phyloP scores from a whole-genome alignment of 2,329 filamentous ascomycete genomes.

The Aureobasidium pullulans region DNA sequence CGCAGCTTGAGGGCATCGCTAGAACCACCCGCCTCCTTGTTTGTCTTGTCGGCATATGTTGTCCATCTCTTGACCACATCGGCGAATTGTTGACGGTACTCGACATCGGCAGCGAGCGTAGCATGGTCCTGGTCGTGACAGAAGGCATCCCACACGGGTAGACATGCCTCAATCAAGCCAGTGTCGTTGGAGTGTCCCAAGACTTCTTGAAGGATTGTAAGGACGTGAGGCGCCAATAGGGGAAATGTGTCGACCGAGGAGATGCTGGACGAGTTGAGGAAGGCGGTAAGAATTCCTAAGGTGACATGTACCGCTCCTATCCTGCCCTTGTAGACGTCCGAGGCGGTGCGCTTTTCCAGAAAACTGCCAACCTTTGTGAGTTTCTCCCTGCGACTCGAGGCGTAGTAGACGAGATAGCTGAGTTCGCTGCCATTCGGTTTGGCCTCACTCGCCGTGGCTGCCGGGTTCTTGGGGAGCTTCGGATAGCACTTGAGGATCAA shows the following conservation, averaged over 20 bases:
- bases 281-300: slow-evolving; percentile 79
- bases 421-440: slow-evolving; percentile 96
- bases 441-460: slow-evolving; percentile 63
- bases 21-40: slow-evolving; percentile 39
- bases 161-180: slow-evolving; percentile 83
- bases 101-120: slow-evolving; percentile 75
- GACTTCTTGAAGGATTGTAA: slow-evolving; percentile 76
- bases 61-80: slow-evolving; percentile 75
- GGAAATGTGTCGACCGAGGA: slow-evolving; percentile 68
- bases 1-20: slow-evolving; percentile 63
- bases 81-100: slow-evolving; percentile 75
- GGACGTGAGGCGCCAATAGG: slow-evolving; percentile 75
- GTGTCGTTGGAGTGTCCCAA: slow-evolving; percentile 73
- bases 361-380: slow-evolving; percentile 93
- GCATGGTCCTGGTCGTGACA: slow-evolving; percentile 84
- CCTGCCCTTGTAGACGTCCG: slow-evolving; percentile 81
- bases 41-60: slow-evolving; percentile 62
- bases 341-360: slow-evolving; percentile 85
- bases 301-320: slow-evolving; percentile 87
- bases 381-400: slow-evolving; percentile 87
- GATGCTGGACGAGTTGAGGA: slow-evolving; percentile 67
- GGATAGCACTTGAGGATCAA: slow-evolving; percentile 95
- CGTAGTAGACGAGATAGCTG: slow-evolving; percentile 95
- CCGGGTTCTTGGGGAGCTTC: slow-evolving; percentile 70
- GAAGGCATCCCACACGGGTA: slow-evolving; percentile 79